A percentile compares a stretch with the other conserved stretches of the same genome.
Conservation (phyloP, 768 basidiomycete genomes). For the Lactarius hengduanensis region DNA sequence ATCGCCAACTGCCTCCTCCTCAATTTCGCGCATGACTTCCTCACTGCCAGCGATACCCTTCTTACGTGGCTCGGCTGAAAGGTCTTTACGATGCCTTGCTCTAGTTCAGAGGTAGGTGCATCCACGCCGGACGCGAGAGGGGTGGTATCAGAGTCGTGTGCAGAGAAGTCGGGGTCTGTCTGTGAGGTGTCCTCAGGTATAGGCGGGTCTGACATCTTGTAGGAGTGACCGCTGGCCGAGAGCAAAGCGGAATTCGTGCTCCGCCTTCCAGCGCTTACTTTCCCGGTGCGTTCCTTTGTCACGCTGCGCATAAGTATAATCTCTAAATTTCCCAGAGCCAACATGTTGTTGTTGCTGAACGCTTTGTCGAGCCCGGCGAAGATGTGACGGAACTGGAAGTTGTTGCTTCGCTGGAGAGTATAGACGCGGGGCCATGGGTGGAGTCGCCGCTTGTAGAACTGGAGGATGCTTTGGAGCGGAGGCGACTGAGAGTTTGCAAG, state of each 20-base stretch:
- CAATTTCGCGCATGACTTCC: conserved; percentile 73
- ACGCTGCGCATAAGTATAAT: conserved; percentile 69
- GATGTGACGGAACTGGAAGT: conserved; percentile 39
- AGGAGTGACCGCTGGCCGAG: conserved; percentile 15
- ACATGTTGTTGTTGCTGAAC: conserved; percentile 86
- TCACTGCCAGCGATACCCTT: conserved; percentile 72
- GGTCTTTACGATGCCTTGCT: conserved; percentile 46
- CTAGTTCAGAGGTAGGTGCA: conserved; percentile 35
- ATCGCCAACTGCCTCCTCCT: conserved; percentile 58
- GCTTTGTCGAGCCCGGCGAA: conserved; percentile 50
- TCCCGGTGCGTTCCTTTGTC: conserved; percentile 37
- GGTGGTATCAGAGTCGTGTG: conserved; percentile 21
- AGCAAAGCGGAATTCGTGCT: conserved; percentile 30
- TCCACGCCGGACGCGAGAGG: conserved; percentile 31
- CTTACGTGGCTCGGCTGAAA: conserved; percentile 52
- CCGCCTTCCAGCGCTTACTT: conserved; percentile 41
- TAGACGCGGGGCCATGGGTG: conserved; percentile 11
- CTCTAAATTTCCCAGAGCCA: conserved; percentile 74
- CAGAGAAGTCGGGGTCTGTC: conserved; percentile 14
- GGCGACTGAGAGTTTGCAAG: conserved; percentile 62
- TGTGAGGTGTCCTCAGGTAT: conserved; percentile 22
- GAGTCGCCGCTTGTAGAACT: conserved; percentile 31
- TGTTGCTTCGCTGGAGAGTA: conserved; percentile 38
- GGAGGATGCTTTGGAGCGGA: conserved; percentile 41
- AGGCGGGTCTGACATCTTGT: conserved; percentile 18